Percentiles rank a stretch among this genome's conserved stretches.
Conservation (phyloP, 805 yeast genomes). For the Suhomyces pyralidae region DNA sequence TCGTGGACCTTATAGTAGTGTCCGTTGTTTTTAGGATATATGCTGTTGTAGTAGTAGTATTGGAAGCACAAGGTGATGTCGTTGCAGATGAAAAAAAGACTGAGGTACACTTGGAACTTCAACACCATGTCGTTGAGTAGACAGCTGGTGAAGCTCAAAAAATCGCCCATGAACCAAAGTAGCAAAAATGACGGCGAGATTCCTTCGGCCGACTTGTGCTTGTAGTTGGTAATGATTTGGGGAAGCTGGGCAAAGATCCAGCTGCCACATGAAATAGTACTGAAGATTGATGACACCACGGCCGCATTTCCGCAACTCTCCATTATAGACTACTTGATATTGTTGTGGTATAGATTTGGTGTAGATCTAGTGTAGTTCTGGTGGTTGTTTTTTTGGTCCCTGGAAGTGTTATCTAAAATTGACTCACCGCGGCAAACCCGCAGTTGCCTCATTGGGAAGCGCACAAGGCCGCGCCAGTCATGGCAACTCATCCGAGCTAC, state of each 20-base stretch:
- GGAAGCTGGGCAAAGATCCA: constrained; percentile 79
- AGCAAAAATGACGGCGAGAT: constrained; percentile 56
- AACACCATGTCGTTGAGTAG: constrained; percentile 36
- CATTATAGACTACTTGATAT: too few relatives aligned
- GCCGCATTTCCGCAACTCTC: background rate
- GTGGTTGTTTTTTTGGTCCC: background rate
- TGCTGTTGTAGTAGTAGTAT: constrained; percentile 40
- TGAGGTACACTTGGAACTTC: constrained; percentile 37
- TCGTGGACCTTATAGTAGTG: constrained; percentile 1
- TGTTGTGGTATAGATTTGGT: too few relatives aligned
- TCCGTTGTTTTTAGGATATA: constrained; percentile 23
- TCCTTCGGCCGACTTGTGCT: constrained; percentile 62
- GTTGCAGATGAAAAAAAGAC: constrained; percentile 38
- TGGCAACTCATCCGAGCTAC: background rate
- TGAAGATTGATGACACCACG: constrained; percentile 14
- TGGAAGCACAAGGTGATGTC: constrained; percentile 40
- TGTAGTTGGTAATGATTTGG: constrained; percentile 60
- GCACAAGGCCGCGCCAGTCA: background rate
- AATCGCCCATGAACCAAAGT: constrained; percentile 60
- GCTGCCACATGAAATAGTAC: constrained; percentile 42
- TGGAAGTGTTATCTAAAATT: background rate
- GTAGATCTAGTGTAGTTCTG: background rate
- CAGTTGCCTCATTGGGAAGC: background rate
- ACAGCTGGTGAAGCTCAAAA: constrained; percentile 39
- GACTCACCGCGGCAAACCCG: background rate